Conservation (phyloP, 345 rosid genomes). For the Pistacia vera region DNA sequence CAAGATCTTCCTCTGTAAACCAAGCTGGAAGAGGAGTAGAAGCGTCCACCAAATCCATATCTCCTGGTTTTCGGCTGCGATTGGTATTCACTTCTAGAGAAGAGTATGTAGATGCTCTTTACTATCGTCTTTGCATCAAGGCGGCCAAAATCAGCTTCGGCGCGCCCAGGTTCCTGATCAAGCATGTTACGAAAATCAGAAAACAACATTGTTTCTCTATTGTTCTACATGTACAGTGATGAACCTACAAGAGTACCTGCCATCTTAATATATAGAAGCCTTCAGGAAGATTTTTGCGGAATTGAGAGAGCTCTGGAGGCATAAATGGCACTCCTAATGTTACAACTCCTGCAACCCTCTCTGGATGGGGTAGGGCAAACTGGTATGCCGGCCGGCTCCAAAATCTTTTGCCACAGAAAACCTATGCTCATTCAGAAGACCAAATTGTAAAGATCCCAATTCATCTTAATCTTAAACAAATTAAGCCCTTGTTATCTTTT, state of each 20-base stretch:
- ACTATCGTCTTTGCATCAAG: slow-evolving; percentile 56
- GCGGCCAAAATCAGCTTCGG: slow-evolving; percentile 69
- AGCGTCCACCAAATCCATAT: slow-evolving; percentile 59
- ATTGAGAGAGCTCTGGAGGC: slow-evolving; percentile 29
- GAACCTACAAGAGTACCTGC: slow-evolving; percentile 32
- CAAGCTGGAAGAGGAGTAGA: slow-evolving; percentile 59
- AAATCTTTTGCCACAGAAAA: slow-evolving; percentile 52
- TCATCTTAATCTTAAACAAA: background rate
- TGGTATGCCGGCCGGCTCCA: slow-evolving; percentile 46
- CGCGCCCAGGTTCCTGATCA: slow-evolving; percentile 50
- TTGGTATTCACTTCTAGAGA: slow-evolving; percentile 59
- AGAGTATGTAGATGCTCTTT: slow-evolving; percentile 49
- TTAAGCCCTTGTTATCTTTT: background rate
- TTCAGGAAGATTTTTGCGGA: slow-evolving; percentile 43
- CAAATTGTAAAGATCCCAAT: background rate
- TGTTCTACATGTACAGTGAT: too few species aligned
- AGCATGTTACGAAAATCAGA: background rate
- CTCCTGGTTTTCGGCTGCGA: slow-evolving; percentile 56
- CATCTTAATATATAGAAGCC: slow-evolving; percentile 57
- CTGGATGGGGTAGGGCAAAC: slow-evolving; percentile 48
- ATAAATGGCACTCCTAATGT: slow-evolving; percentile 50
- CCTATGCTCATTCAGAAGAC: slow-evolving; percentile 31
- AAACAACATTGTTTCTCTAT: background rate
- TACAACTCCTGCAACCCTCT: slow-evolving; percentile 46
- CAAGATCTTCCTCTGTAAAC: slow-evolving; percentile 58